Conservation (phyloP, 805 yeast genomes). For the Sugiyamaella smithiae region DNA sequence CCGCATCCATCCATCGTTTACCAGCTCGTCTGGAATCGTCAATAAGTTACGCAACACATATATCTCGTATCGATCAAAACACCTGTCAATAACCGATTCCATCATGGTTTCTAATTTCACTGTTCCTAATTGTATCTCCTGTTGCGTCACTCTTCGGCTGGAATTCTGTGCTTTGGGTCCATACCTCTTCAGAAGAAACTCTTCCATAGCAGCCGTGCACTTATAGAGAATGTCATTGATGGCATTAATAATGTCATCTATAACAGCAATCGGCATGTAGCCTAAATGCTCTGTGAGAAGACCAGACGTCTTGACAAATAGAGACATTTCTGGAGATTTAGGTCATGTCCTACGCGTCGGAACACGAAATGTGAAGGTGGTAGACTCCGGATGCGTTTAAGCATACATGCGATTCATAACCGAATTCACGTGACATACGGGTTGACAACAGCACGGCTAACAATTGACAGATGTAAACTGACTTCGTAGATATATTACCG, state of each 20-base stretch:
- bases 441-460: too few species aligned
- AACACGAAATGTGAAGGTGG: background rate
- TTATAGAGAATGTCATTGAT: conserved; percentile 81
- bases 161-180: conserved; percentile 24
- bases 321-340: background rate
- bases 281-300: conserved; percentile 83
- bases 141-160: conserved; percentile 18
- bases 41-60: conserved; percentile 77
- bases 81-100: conserved; percentile 71
- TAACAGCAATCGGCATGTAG: conserved; percentile 73
- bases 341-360: background rate
- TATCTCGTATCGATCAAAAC: conserved; percentile 82
- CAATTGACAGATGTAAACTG: too few species aligned
- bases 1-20: conserved; percentile 63
- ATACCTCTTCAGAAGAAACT: conserved; percentile 47
- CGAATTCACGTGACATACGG: too few species aligned
- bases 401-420: too few species aligned
- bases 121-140: conserved; percentile 71
- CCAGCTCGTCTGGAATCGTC: conserved; percentile 61
- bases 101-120: conserved; percentile 74
- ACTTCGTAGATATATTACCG: too few species aligned
- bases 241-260: conserved; percentile 85
- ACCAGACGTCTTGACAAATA: conserved; percentile 15
- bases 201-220: conserved; percentile 76
- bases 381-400: too few species aligned